Evolutionary conservation across 2,329 filamentous ascomycete genomes (phyloP).

Genomic region (Fusarium pseudoanthophilum): DNA sequence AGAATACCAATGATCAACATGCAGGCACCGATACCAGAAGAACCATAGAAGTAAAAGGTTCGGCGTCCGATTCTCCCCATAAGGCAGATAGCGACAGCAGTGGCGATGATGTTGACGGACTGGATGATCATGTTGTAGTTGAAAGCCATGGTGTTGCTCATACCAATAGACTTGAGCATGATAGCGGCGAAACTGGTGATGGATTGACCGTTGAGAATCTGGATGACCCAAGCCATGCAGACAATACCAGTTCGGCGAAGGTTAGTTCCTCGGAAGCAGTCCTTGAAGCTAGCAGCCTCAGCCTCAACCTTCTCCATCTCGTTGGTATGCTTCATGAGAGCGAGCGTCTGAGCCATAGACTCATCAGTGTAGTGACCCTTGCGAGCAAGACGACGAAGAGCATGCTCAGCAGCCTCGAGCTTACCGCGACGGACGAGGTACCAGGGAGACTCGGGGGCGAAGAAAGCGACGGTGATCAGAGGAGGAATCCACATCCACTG

Average conservation of each 20-base stretch:
- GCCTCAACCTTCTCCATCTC: constrained; percentile 54
- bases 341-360: constrained; percentile 52
- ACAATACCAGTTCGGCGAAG: constrained; percentile 51
- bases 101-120: constrained; percentile 56
- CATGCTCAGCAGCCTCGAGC: constrained; percentile 51
- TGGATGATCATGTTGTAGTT: constrained; percentile 60
- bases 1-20: constrained; percentile 56
- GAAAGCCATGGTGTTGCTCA: constrained; percentile 56
- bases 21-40: constrained; percentile 51
- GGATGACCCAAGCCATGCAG: constrained; percentile 51
- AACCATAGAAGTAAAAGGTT: constrained; percentile 54
- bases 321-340: constrained; percentile 57
- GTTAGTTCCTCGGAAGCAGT: constrained; percentile 60
- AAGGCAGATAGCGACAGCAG: constrained; percentile 52
- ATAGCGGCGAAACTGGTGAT: constrained; percentile 66
- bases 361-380: constrained; percentile 51
- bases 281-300: constrained; percentile 58
- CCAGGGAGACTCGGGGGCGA: constrained; percentile 62
- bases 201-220: constrained; percentile 54
- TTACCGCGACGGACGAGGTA: constrained; percentile 57
- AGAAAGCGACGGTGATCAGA: constrained; percentile 52
- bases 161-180: constrained; percentile 61
- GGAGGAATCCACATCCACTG: constrained; percentile 61
- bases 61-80: constrained; percentile 54
- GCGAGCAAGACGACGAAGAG: constrained; percentile 53